Base-by-base conservation (phyloP, 1,284 basidiomycete species). In the Spongispora temasekensis region DNA sequence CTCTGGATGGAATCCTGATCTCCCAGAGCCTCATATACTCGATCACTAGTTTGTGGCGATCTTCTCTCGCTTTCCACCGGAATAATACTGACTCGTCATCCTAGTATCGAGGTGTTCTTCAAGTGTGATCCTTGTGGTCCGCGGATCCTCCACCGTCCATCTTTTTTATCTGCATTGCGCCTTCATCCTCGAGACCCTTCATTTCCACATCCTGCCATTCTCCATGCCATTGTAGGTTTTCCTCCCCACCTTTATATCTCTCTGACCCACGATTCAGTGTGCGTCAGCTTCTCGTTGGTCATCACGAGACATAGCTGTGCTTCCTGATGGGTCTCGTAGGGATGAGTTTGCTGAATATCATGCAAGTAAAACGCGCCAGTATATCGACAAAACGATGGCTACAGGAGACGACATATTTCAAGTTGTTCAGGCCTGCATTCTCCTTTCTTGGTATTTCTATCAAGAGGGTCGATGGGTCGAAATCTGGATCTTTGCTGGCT, bases 391-490 rank as follows among this genome's bases (percentile, higher is more conserved):
- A 65, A 93, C 91, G 17, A 90, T 94, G 87, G 86, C 86, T n/a
- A 89, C 83, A 51, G 93, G 92, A 32, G 84, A 88, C 71, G 88
- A 93, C 67, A 92, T 94, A 61, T 91, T 94, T 69, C 83, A 85
- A 23, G 90, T 93, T 17, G 84, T 93, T 79, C 92, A 94, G 71
- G 91, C 92, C 3, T 91, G 90, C 68, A 88, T 89, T 62, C 78
- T 94, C 28, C 81, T 94, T 30, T 91, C 89, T 2, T 94, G 91
- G 90, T 94, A 91, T 75, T 91, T 92, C 65, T 94, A 94, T 71
- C 88, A 91, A 62, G 89, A 93, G 72, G 93, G 91, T 3, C 83
- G 91, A 58, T 93, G 91, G 90, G 91, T 93, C 13, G 92, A 94
- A 75, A 89, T 94, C 6, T 95, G 92, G 92, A 89, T 93, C 48